These are phyloP conservation scores for Solanum phureja DNA, from an alignment of 257 asterid genomes.

Conservation along the genomic window DNA sequence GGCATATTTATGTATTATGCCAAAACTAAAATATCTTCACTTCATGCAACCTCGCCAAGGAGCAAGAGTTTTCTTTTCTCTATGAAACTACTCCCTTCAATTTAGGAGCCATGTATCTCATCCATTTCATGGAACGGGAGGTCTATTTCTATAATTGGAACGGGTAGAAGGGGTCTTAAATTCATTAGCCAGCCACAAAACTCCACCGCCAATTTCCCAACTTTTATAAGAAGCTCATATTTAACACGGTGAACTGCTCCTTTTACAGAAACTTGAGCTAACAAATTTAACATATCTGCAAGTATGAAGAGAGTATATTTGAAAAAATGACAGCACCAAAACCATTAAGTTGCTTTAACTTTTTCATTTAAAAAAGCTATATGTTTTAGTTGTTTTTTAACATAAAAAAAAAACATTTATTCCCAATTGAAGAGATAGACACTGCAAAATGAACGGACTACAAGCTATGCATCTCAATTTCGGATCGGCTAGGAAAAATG, in stretches of 20 bases:
- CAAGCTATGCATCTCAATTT: neutral
- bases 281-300: neutral
- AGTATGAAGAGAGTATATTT: neutral
- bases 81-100: neutral
- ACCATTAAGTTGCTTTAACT: neutral
- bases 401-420: neutral
- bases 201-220: neutral
- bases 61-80: neutral
- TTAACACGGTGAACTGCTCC: neutral
- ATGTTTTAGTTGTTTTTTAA: neutral
- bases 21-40: neutral
- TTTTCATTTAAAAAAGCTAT: neutral
- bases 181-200: neutral
- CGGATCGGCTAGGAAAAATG: neutral
- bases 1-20: neutral
- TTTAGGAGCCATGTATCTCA: neutral
- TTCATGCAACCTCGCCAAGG: neutral
- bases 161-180: neutral
- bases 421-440: neutral
- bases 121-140: neutral
- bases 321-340: neutral
- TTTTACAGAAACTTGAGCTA: neutral
- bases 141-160: neutral
- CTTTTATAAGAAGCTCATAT: neutral
- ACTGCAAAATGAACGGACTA: neutral